A percentile compares a stretch with the other conserved stretches of the same genome.
These are phyloP conservation scores for Moesziomyces sp. DNA, from an alignment of 1,284 basidiomycete genomes.

Conservation along the genomic window DNA sequence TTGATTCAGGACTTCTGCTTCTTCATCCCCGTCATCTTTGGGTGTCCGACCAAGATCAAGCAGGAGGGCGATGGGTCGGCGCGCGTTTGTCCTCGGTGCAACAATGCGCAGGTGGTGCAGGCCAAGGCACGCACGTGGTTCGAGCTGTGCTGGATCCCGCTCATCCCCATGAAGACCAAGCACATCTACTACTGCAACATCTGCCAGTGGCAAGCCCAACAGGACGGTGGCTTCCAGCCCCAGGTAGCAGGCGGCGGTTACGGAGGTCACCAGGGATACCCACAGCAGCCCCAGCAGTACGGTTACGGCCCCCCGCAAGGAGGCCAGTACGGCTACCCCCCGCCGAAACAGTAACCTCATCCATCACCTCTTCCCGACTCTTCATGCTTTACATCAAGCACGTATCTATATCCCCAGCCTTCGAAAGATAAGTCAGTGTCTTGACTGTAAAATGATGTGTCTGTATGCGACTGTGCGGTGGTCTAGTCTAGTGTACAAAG, in stretches of 20 bases:
- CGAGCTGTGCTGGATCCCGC: constrained; percentile 65
- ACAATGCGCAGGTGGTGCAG: constrained; percentile 64
- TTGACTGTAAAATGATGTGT: background rate
- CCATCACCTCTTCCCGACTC: background rate
- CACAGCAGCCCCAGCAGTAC: constrained; percentile 44
- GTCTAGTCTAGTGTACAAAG: constrained; percentile 29
- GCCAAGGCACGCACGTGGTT: constrained; percentile 64
- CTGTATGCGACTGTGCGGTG: too few species aligned
- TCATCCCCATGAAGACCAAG: constrained; percentile 57
- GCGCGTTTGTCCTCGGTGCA: constrained; percentile 64
- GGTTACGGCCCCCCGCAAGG: constrained; percentile 47
- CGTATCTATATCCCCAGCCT: too few species aligned
- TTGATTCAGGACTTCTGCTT: constrained; percentile 53
- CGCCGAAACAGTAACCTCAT: constrained; percentile 33
- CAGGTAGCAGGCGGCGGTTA: constrained; percentile 42
- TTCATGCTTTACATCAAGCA: too few species aligned
- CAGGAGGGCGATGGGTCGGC: constrained; percentile 61
- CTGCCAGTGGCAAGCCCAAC: constrained; percentile 61
- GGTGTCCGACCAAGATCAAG: constrained; percentile 65
- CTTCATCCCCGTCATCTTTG: constrained; percentile 63
- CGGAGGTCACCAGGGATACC: constrained; percentile 33
- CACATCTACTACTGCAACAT: constrained; percentile 65
- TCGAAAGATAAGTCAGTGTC: too few species aligned
- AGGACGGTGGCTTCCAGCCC: constrained; percentile 60
- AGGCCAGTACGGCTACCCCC: constrained; percentile 48